Conservation (phyloP, 768 basidiomycete species). For the Tricholoma hemisulphureum region DNA sequence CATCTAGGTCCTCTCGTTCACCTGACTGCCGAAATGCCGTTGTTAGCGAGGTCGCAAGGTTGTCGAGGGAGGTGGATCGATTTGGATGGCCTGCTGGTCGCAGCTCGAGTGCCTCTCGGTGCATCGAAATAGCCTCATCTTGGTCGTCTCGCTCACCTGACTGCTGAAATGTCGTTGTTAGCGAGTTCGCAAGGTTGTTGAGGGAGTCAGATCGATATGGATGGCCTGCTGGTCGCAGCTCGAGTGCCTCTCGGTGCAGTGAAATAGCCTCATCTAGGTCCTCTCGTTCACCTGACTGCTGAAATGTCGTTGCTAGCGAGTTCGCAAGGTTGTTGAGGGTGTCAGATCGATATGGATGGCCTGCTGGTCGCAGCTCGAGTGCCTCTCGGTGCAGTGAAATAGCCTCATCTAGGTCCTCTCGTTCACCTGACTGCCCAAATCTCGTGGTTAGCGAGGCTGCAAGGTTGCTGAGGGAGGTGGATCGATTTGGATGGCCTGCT, state of each 20-base stretch:
- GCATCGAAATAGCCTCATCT: conserved; percentile 20
- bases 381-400: conserved; percentile 11
- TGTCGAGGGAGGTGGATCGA: conserved; percentile 2
- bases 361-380: conserved; percentile 10
- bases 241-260: conserved; percentile 24
- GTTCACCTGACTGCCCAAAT: conserved; percentile 17
- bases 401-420: conserved; percentile 18
- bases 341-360: not conserved
- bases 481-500: conserved; percentile 3
- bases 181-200: conserved; percentile 27
- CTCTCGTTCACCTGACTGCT: conserved; percentile 23
- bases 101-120: conserved; percentile 8
- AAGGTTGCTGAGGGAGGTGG: conserved; percentile 8
- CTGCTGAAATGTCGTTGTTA: conserved; percentile 25
- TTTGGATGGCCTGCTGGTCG: conserved; percentile 17
- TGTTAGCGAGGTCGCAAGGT: conserved; percentile 9
- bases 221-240: conserved; percentile 18
- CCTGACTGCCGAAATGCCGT: conserved; percentile 2
- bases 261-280: conserved; percentile 27
- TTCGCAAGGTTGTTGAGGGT: conserved; percentile 16
- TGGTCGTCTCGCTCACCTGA: conserved; percentile 24
- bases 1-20: conserved; percentile 5
- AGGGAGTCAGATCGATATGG: conserved; percentile 15
- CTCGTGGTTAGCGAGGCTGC: conserved; percentile 12
- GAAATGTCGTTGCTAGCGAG: conserved; percentile 19